phyloP scores from a whole-genome alignment of 1,139 yeast genomes.

The Protomyces macrosporus region DNA sequence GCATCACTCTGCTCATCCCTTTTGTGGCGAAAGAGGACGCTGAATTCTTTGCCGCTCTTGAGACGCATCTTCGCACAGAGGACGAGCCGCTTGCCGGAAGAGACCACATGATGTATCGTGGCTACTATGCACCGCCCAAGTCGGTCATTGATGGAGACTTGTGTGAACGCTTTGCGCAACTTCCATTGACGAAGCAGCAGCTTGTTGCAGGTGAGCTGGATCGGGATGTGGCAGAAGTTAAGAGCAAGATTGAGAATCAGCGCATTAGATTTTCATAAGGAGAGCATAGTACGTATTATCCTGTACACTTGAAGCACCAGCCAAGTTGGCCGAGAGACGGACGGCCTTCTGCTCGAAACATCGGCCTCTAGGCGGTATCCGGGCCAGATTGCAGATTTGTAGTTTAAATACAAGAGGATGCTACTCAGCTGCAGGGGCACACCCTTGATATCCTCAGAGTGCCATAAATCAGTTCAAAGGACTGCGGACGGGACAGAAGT shows the following conservation, averaged over 20 bases:
- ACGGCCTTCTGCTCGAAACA: no score
- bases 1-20: conserved; percentile 70
- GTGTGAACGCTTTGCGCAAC: conserved; percentile 52
- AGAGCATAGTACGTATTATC: not conserved
- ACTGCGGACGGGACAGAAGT: no score
- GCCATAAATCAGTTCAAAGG: no score
- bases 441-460: no score
- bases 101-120: conserved; percentile 61
- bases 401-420: no score
- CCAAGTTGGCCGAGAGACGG: no score
- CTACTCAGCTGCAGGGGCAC: no score
- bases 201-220: conserved; percentile 53
- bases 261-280: conserved; percentile 31
- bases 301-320: no score
- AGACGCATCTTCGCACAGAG: conserved; percentile 46
- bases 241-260: conserved; percentile 46
- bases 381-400: no score
- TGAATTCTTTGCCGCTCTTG: conserved; percentile 54
- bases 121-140: conserved; percentile 73
- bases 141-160: conserved; percentile 84
- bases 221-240: conserved; percentile 55
- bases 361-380: no score
- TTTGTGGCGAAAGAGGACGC: conserved; percentile 59
- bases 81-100: conserved; percentile 53
- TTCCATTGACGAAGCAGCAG: conserved; percentile 44